Conservation (phyloP, 1,139 yeast species). For the Debaryomycetaceae sp. region DNA sequence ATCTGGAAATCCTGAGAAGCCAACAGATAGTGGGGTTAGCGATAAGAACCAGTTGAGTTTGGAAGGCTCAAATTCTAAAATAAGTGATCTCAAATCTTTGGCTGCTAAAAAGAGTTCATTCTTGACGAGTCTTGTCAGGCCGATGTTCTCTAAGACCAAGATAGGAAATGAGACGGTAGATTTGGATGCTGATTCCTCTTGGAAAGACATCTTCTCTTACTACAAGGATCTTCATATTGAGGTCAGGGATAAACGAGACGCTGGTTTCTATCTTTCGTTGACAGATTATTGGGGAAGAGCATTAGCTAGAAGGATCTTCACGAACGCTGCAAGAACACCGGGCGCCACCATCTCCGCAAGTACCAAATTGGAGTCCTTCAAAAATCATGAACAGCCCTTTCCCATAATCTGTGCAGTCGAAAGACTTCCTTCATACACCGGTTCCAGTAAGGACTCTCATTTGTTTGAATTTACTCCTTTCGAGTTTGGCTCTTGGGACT, state of each 20-base stretch:
- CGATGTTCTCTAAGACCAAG: conserved; percentile 4
- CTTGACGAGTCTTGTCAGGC: conserved; percentile 1
- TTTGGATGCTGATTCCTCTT: conserved; percentile 1
- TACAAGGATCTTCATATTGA: conserved; percentile 53
- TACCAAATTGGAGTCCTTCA: conserved; percentile 16
- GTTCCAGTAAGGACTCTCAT: conserved; percentile 26
- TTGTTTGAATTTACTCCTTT: conserved; percentile 57
- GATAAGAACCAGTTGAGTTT: neutral
- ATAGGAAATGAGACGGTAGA: neutral
- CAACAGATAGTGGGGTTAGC: neutral
- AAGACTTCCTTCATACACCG: conserved; percentile 19
- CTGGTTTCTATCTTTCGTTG: conserved; percentile 56
- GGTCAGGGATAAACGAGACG: conserved; percentile 45
- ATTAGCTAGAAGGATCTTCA: conserved; percentile 45
- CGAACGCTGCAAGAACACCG: conserved; percentile 31
- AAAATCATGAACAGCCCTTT: conserved; percentile 33
- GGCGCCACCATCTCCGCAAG: conserved; percentile 28
- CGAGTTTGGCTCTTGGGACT: conserved; percentile 72
- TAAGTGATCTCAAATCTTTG: neutral
- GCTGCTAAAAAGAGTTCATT: conserved; percentile 1
- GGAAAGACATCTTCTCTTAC: conserved; percentile 37
- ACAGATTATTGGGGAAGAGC: conserved; percentile 73
- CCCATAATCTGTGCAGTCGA: conserved; percentile 40
- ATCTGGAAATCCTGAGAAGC: neutral
- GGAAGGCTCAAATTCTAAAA: conserved; percentile 1